Evolutionary conservation across 177 flowering plant species (phyloP).

Genomic region (Vitis hybrid): DNA sequence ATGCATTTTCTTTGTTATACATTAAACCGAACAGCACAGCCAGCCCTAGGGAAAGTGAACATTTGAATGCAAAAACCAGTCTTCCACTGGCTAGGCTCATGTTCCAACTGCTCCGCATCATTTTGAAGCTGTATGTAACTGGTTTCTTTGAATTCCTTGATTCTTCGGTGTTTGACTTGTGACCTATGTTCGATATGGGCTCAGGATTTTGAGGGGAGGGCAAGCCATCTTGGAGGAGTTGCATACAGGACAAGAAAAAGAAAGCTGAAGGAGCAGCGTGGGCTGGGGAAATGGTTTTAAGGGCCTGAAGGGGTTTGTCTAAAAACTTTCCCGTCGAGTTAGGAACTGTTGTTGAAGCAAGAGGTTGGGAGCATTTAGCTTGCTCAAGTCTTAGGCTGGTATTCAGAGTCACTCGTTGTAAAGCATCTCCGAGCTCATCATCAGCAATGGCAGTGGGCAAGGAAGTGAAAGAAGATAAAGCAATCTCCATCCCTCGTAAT

Average conservation of each 20-base stretch:
- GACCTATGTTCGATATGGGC: background rate
- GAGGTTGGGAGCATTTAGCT: constrained; percentile 14
- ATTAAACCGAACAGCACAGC: constrained; percentile 67
- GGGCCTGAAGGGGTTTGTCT: constrained; percentile 17
- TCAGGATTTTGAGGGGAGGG: background rate
- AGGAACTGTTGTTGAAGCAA: constrained; percentile 27
- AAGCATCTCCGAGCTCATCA: constrained; percentile 16
- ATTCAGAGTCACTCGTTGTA: constrained; percentile 5
- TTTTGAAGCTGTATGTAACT: background rate
- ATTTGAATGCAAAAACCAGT: constrained; percentile 61
- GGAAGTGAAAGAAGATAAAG: constrained; percentile 23
- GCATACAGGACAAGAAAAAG: constrained; percentile 38
- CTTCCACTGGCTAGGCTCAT: constrained; percentile 22
- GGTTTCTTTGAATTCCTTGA: background rate
- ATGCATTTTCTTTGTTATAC: constrained; percentile 60
- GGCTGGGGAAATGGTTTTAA: constrained; percentile 24
- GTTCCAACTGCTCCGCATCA: constrained; percentile 11
- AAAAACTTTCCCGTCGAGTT: constrained; percentile 23
- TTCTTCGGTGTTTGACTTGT: constrained; percentile 2
- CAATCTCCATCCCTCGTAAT: constrained; percentile 42
- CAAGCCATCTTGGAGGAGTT: constrained; percentile 25
- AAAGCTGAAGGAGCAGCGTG: constrained; percentile 28
- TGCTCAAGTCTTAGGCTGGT: constrained; percentile 25
- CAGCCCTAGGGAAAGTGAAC: constrained; percentile 68
- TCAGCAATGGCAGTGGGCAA: constrained; percentile 16